phyloP scores from a whole-genome alignment of 1,284 basidiomycete species.

The Sanguinoderma infundibulare region DNA sequence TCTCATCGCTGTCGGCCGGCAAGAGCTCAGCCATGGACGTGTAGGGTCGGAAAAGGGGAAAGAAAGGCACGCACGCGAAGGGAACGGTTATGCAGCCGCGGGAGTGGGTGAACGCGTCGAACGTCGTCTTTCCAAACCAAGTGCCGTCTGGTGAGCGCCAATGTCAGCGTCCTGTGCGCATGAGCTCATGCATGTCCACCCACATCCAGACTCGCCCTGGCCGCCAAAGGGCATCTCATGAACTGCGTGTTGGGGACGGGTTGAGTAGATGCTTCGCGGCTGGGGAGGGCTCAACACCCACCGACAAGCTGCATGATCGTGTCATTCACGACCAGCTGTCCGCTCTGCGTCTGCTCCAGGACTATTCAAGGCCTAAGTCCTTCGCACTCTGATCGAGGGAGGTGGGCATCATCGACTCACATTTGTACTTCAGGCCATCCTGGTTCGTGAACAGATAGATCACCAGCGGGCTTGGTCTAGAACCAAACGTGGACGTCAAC shows the following conservation, averaged over 20 bases:
- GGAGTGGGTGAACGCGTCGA: constrained; percentile 51
- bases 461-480: constrained; percentile 51
- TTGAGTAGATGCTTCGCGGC: no score
- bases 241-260: constrained; percentile 32
- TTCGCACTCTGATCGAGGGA: constrained; percentile 11
- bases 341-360: constrained; percentile 51
- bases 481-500: not conserved
- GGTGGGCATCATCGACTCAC: constrained; percentile 36
- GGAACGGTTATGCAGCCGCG: constrained; percentile 49
- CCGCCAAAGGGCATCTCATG: constrained; percentile 53
- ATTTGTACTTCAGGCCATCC: constrained; percentile 41
- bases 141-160: constrained; percentile 41
- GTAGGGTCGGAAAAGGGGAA: not conserved
- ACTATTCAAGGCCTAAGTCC: constrained; percentile 40
- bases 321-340: constrained; percentile 58
- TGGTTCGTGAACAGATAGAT: constrained; percentile 54
- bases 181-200: constrained; percentile 18
- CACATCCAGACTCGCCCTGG: constrained; percentile 51
- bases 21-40: not conserved
- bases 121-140: constrained; percentile 49
- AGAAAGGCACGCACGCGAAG: constrained; percentile 29
- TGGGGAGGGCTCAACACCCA: constrained; percentile 27
- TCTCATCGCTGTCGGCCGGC: constrained; percentile 33
- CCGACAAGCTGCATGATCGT: constrained; percentile 51
- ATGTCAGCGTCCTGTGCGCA: not conserved